These are phyloP conservation scores for Colletotrichum ledebouriae DNA, from an alignment of 2,329 filamentous ascomycete species.

Conservation along the genomic window DNA sequence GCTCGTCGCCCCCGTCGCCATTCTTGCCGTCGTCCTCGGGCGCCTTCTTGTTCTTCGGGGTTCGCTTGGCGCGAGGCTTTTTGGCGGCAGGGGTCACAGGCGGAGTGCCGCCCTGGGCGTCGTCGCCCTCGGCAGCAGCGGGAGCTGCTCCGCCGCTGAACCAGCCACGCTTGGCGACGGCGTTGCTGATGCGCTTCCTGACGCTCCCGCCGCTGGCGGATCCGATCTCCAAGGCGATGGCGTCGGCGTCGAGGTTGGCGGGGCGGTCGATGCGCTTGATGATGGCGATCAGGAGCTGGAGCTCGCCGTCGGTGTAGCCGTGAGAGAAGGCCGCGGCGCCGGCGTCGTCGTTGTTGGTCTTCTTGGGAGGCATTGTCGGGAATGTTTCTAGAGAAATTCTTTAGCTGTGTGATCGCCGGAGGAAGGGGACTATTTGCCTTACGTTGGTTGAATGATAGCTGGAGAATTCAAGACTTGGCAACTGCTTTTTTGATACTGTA, in stretches of 20 bases:
- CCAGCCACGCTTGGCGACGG: constrained; percentile 24
- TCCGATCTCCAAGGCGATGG: constrained; percentile 20
- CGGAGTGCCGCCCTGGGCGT: not conserved
- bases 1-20: constrained; percentile 3
- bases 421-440: not conserved
- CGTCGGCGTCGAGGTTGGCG: constrained; percentile 4
- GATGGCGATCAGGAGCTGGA: constrained; percentile 27
- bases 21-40: constrained; percentile 7
- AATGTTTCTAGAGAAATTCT: not conserved
- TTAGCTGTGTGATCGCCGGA: not conserved
- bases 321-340: not conserved
- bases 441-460: too few relatives aligned
- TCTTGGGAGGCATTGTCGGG: constrained; percentile 33
- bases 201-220: constrained; percentile 25
- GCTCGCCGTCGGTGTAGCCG: constrained; percentile 21
- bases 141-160: not conserved
- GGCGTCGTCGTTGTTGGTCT: constrained; percentile 8
- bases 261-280: constrained; percentile 19
- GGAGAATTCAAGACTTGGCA: too few relatives aligned
- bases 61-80: constrained; percentile 13
- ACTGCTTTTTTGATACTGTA: too few relatives aligned
- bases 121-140: not conserved
- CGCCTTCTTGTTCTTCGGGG: constrained; percentile 33
- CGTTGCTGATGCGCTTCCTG: constrained; percentile 21
- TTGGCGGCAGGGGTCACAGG: constrained; percentile 14